Percentiles rank a stretch among this genome's conserved stretches.
Conservation (phyloP, 2,329 filamentous ascomycete species). For the Colletotrichum sansevieriae region DNA sequence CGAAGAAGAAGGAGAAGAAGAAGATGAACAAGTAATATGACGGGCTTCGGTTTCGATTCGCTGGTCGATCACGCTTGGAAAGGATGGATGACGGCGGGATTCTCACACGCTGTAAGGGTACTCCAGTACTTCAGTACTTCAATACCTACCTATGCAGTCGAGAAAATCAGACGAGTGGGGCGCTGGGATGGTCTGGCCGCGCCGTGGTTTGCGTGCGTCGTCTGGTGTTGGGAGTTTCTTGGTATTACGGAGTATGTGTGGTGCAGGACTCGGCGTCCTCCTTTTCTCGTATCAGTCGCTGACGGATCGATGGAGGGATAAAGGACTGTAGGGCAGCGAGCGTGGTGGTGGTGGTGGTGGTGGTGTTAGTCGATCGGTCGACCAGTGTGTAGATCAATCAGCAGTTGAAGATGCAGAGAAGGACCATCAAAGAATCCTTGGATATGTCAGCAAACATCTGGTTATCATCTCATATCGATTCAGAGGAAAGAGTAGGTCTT, state of each 20-base stretch:
- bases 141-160: no score
- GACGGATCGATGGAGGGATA: constrained; percentile 30
- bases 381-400: neutral
- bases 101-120: no score
- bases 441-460: neutral
- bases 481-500: no score
- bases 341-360: neutral
- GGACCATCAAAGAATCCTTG: neutral
- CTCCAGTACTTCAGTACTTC: no score
- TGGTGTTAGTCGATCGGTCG: constrained; percentile 16
- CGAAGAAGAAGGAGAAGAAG: no score
- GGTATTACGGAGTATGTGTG: constrained; percentile 28
- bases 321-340: neutral
- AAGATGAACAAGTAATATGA: no score
- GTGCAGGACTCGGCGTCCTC: constrained; percentile 21
- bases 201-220: constrained; percentile 12
- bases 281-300: constrained; percentile 31
- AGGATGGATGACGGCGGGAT: neutral
- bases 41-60: neutral
- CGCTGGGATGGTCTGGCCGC: constrained; percentile 18
- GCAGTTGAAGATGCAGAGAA: constrained; percentile 12
- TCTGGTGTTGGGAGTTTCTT: constrained; percentile 25
- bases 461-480: no score
- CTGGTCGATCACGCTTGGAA: constrained; percentile 1
- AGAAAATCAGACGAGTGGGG: constrained; percentile 1